Evolutionary conservation across 176 grass and related monocot species (phyloP), one percentile per base, ranked within the genome.

Genomic region (Oryza punctata): DNA sequence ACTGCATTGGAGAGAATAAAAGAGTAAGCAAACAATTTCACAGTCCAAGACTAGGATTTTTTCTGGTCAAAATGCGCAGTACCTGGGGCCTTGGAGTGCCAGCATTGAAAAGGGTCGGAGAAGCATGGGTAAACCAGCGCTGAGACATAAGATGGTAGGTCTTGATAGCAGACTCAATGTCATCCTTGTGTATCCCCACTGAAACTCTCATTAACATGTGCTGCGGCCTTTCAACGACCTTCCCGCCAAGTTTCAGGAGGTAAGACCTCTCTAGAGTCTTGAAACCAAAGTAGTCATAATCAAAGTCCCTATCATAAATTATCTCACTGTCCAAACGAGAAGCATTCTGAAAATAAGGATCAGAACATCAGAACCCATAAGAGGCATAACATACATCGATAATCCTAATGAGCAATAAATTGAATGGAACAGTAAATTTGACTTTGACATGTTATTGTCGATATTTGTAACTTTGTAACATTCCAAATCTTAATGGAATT

Each of bases 141-240:
- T 95, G 93, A 33, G 96, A 98, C 93, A 98, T 95, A 24, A 95
- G 75, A 69, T 98, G 96, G 82, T 98, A 98, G 0, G 93, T 95
- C 78, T 19, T 92, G 80, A 95, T 91, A 21, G 84, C 93, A 78
- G 93, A 88, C 1, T 92, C 93, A 63, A 95, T 90, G 82, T 98
- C 91, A 70, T 95, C 89, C 84, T 98, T 98, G 70, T 98, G 96
- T 50, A 98, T 98, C 38, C 96, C 96, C 69, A 98, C 89, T 41
- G 96, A 92, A 60, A 98, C 96, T 75, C 96, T 91, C 96, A 98
- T 98, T 12, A 98, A 23, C 96, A 98, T 98, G 91, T 98, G 96
- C 2, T 98, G 96, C 0, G 96, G 96, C 25, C 96, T 93, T 41
- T 98, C 96, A 0, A 98, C 87, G 0, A 95, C 93, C 81, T 89